A percentile compares a stretch with the other conserved stretches of the same genome.
These are phyloP conservation scores for Boletus semigastroideus DNA, from an alignment of 1,284 basidiomycete species.

Conservation along the genomic window DNA sequence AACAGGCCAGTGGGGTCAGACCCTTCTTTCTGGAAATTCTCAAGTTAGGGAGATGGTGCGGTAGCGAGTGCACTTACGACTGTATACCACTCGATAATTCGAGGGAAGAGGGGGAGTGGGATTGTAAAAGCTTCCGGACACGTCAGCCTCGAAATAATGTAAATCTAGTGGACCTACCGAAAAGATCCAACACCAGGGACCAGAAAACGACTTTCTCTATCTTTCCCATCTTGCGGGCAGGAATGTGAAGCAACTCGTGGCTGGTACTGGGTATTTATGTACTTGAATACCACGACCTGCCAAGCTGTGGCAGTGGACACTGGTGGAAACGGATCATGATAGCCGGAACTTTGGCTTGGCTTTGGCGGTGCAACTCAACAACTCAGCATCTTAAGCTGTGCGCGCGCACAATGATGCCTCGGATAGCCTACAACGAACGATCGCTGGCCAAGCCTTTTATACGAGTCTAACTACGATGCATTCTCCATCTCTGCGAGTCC, in stretches of 20 bases:
- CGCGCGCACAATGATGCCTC: not conserved
- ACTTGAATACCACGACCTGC: not conserved
- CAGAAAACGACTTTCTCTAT: constrained; percentile 79
- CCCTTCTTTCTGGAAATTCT: constrained; percentile 55
- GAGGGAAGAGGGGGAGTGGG: constrained; percentile 88
- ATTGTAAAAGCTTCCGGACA: constrained; percentile 78
- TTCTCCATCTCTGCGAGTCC: constrained; percentile 17
- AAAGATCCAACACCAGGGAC: constrained; percentile 82
- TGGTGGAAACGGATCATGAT: not conserved
- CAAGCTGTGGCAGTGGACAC: not conserved
- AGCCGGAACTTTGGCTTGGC: too few species aligned
- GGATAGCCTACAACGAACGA: not conserved
- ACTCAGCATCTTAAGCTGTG: too few species aligned
- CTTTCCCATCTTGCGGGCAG: constrained; percentile 46
- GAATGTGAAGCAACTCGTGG: not conserved
- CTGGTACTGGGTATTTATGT: too few species aligned
- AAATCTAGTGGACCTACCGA: constrained; percentile 54
- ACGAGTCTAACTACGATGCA: not conserved
- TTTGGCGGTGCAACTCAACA: too few species aligned
- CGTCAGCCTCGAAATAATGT: constrained; percentile 13
- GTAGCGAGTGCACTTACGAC: constrained; percentile 44
- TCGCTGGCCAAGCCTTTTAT: too few species aligned
- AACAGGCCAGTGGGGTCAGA: constrained; percentile 70
- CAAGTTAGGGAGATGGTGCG: not conserved
- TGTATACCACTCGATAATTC: constrained; percentile 88